Evolutionary conservation across 345 rosid genomes (phyloP), one percentile per base, ranked within the genome.

Genomic region (Arabis alpina): DNA sequence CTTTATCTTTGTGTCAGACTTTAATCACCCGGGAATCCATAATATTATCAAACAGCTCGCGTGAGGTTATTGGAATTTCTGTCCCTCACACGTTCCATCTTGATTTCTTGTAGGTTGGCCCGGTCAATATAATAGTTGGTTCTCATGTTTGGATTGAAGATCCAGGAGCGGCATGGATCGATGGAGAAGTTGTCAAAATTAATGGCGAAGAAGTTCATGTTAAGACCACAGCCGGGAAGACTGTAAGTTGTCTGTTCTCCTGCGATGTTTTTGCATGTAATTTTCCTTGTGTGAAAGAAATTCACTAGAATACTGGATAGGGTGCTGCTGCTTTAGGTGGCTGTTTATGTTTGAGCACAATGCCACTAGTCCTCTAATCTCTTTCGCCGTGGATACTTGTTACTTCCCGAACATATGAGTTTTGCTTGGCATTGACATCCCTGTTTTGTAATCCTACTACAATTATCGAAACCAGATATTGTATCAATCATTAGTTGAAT

Each of bases 101-200:
- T 63, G 11, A 40, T 53, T 13, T 68, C 54, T 8, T 80, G 76
- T 82, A 94, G 99, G 93, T 88, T 61, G 86, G 80, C 9, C 80
- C 87, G 2, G 97, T 84, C 77, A 94, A 94, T 77, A 92, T 94
- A 54, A 89, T 92, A 47, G 88, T 88, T 43, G 99, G 98, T 68
- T 92, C 98, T 82, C 97, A 92, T 80, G 98, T 88, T 37, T 94
- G 99, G 99, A 90, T 85, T 67, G 98, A 92, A 81, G 92, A 91
- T 68, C 85, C 96, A 36, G 80, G 3, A 14, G 53, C 55, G 76
- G 97, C 99, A 66, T 94, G 99, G 99, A 75, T 87, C 78, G 93
- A 89, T 82, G 99, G 98, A 53, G 97, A 89, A 79, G 99, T 88
- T 77, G 60, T 75, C 54, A 88, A 85, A 64, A 87, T 91, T 67